Percentiles rank a stretch among this genome's conserved stretches.
Conservation (phyloP, 805 yeast genomes). For the Teunomyces lycoperdinae region DNA sequence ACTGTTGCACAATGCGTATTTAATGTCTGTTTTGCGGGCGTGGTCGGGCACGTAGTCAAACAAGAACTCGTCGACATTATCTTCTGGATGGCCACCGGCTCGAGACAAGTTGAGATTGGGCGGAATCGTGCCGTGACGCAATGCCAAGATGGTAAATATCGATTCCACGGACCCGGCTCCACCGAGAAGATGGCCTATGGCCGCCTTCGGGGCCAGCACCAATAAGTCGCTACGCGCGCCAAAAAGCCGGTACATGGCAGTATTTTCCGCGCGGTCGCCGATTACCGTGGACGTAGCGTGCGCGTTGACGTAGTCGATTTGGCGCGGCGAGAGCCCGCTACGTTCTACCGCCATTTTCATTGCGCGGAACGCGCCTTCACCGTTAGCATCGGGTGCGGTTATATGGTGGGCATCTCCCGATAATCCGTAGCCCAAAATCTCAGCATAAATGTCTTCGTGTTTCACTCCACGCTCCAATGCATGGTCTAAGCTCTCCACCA, state of each 20-base stretch:
- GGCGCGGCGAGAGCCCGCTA: conserved; percentile 44
- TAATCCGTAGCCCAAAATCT: conserved; percentile 82
- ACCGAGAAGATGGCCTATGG: conserved; percentile 91
- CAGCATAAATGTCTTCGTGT: conserved; percentile 66
- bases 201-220: conserved; percentile 84
- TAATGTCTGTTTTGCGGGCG: conserved; percentile 38
- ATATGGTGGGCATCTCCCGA: conserved; percentile 92
- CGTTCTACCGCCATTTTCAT: conserved; percentile 71
- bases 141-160: conserved; percentile 69
- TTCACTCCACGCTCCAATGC: conserved; percentile 58
- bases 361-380: conserved; percentile 80
- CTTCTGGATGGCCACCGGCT: conserved; percentile 48
- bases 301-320: conserved; percentile 82
- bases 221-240: conserved; percentile 28
- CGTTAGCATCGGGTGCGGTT: conserved; percentile 83
- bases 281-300: conserved; percentile 92
- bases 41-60: conserved; percentile 56
- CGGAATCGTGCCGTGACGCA: conserved; percentile 59
- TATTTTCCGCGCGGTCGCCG: conserved; percentile 87
- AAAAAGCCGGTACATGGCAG: conserved; percentile 63
- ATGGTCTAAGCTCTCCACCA: conserved; percentile 75
- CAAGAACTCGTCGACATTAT: conserved; percentile 41
- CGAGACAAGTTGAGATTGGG: conserved; percentile 73
- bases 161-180: conserved; percentile 96
- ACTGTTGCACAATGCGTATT: conserved; percentile 77